phyloP scores from a whole-genome alignment of 2,329 filamentous ascomycete species.

The Alternaria sp. region DNA sequence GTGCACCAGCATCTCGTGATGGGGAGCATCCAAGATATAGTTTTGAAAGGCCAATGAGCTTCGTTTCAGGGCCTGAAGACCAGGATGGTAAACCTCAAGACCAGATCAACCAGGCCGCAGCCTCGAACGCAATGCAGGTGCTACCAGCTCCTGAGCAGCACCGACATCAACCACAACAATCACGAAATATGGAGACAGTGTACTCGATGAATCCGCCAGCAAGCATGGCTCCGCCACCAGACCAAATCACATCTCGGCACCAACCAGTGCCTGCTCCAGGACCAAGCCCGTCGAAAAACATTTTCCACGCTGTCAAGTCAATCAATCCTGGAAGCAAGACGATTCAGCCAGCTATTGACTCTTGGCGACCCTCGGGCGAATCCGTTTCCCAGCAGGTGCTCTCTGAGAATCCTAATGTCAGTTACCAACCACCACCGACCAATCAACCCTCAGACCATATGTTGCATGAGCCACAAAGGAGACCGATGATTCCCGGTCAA shows the following conservation, averaged over 20 bases:
- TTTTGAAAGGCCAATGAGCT: slow-evolving; percentile 50
- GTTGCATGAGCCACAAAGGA: slow-evolving; percentile 23
- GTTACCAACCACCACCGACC: slow-evolving; percentile 8
- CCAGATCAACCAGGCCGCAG: slow-evolving; percentile 42
- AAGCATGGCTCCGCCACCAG: slow-evolving; percentile 14
- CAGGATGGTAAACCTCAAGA: slow-evolving; percentile 47
- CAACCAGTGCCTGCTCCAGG: slow-evolving; percentile 6
- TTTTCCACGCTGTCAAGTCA: slow-evolving; percentile 3
- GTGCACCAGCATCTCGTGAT: slow-evolving; percentile 24
- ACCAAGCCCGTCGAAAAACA: slow-evolving; percentile 14
- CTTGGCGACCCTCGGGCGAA: slow-evolving; percentile 19
- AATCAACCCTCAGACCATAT: slow-evolving; percentile 16
- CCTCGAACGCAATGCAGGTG: slow-evolving; percentile 13
- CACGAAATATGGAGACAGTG: slow-evolving; percentile 11
- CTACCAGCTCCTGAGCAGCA: slow-evolving; percentile 16
- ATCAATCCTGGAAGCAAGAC: background rate
- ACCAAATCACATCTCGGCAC: slow-evolving; percentile 4
- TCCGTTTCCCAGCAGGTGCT: slow-evolving; percentile 11
- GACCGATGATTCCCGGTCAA: slow-evolving; percentile 16
- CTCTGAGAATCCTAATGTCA: slow-evolving; percentile 15
- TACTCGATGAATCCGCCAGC: slow-evolving; percentile 21
- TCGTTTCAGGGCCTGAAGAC: slow-evolving; percentile 46
- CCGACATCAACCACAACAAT: slow-evolving; percentile 17
- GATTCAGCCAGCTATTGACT: slow-evolving; percentile 19
- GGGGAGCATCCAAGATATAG: slow-evolving; percentile 38